A percentile compares a stretch with the other conserved stretches of the same genome.
Evolutionary conservation across 257 asterid genomes (phyloP).

Genomic region (Voacanga thouarsii): DNA sequence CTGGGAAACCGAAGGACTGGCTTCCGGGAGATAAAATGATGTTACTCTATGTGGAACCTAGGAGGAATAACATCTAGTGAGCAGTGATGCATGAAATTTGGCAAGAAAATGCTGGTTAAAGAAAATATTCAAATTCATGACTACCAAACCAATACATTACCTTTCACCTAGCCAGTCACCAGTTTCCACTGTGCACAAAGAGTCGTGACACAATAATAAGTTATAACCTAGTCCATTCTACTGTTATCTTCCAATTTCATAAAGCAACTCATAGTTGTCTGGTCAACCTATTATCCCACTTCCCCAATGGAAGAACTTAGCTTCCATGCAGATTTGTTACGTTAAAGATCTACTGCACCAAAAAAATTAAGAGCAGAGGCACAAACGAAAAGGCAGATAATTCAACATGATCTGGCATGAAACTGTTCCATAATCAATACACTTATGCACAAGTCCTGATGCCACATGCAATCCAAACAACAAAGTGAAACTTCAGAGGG

Average conservation of each 20-base stretch:
- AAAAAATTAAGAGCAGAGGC: background rate
- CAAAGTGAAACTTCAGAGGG: background rate
- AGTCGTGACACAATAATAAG: background rate
- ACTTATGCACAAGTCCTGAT: background rate
- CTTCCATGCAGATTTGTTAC: background rate
- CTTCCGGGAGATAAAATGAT: background rate
- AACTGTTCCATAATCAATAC: background rate
- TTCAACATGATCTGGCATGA: background rate
- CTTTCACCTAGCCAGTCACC: background rate
- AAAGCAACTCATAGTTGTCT: background rate
- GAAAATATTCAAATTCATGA: background rate
- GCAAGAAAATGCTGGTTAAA: background rate
- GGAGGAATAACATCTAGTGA: background rate
- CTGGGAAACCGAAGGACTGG: background rate
- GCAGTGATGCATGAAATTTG: background rate
- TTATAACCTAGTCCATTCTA: background rate
- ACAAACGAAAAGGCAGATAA: background rate
- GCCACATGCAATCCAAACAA: background rate
- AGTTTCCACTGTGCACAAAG: background rate
- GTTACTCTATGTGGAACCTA: too few species aligned
- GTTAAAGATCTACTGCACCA: background rate
- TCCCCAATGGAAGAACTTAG: background rate
- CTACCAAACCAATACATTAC: background rate
- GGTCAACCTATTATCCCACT: background rate
- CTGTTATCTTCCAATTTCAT: background rate